Percentiles rank a stretch among this genome's conserved stretches.
These are phyloP conservation scores for Pelargonium cotyledonis DNA, from an alignment of 441 rosid species.

Conservation along the genomic window DNA sequence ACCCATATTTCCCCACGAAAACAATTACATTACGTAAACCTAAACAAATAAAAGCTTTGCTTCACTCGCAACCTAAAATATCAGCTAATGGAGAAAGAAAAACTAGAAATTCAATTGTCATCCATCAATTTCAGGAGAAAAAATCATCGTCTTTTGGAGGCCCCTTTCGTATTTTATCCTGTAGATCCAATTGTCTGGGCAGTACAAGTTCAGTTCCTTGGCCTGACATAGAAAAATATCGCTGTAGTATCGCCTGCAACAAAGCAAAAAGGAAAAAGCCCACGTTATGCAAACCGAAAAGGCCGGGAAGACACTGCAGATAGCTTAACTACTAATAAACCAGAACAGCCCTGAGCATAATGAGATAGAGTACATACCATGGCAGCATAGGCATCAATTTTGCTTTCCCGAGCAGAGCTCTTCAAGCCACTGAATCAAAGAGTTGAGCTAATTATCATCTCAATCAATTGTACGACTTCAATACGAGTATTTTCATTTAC, in stretches of 20 bases:
- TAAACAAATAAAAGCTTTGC: too few species aligned
- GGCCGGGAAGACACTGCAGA: not conserved
- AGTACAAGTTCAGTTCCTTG: conserved; percentile 56
- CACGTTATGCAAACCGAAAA: not conserved
- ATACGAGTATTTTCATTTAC: not conserved
- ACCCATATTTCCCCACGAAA: too few species aligned
- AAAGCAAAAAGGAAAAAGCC: not conserved
- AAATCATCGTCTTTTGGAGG: conserved; percentile 46
- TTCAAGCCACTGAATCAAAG: conserved; percentile 53
- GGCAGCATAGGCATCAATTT: conserved; percentile 69
- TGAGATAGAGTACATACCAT: conserved; percentile 39
- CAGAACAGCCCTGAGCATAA: not conserved
- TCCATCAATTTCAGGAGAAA: conserved; percentile 26
- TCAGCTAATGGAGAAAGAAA: too few species aligned
- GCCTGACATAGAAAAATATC: conserved; percentile 59
- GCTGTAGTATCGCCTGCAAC: conserved; percentile 66
- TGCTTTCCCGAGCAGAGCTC: conserved; percentile 46
- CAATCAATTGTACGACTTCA: not conserved
- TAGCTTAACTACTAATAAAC: too few species aligned
- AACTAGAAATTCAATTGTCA: not conserved
- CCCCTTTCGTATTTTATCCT: conserved; percentile 58
- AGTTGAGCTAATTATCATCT: not conserved
- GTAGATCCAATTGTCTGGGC: conserved; percentile 61
- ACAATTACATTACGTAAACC: too few species aligned
- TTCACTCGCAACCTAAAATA: too few species aligned